Evolutionary conservation across 2,329 filamentous ascomycete species (phyloP), one percentile per base, ranked within the genome.

Genomic region (Diaporthe nobilis): DNA sequence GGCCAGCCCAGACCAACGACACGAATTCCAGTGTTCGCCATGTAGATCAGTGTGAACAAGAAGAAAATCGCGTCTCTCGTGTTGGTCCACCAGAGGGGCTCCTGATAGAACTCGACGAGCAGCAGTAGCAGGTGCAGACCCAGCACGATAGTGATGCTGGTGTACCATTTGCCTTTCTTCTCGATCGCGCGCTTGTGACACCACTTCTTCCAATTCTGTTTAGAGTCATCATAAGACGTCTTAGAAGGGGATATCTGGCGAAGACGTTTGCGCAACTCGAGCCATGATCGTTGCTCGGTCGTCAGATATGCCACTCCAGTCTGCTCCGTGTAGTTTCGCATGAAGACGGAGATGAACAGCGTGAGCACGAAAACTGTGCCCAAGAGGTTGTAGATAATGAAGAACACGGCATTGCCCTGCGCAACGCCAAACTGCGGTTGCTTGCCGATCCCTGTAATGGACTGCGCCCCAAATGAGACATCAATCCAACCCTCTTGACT

Each of bases 241-340:
- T 98, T 98, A 0, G 97, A 98, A 5, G 97, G 97, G 4, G 96
- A 96, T 15, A 99, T 95, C 82, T 98, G 97, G 71, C 95, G 91
- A 53, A 99, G 87, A 34, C 98, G 88, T 85, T 99, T 99, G 75
- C 97, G 91, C 79, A 99, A 85, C 83, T 99, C 97, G 20, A 99
- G 90, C 97, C 97, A 99, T 0, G 96, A 98, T 79, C 97, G 93
- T 83, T 99, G 97, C 80, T 99, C 97, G 0, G 96, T 94, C 1
- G 97, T 99, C 80, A 99, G 87, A 83, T 96, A 99, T 3, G 97
- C 97, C 58, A 99, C 97, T 1, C 97, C 97, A 0, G 97, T 99
- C 85, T 98, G 96, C 85, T 99, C 97, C 0, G 97, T 99, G 85
- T 99, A 99, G 83, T 98, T 99, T 77, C 97, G 95, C 97, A 99